phyloP scores from a whole-genome alignment of 1,284 basidiomycete genomes.

The Ceratobasidium sp. region DNA sequence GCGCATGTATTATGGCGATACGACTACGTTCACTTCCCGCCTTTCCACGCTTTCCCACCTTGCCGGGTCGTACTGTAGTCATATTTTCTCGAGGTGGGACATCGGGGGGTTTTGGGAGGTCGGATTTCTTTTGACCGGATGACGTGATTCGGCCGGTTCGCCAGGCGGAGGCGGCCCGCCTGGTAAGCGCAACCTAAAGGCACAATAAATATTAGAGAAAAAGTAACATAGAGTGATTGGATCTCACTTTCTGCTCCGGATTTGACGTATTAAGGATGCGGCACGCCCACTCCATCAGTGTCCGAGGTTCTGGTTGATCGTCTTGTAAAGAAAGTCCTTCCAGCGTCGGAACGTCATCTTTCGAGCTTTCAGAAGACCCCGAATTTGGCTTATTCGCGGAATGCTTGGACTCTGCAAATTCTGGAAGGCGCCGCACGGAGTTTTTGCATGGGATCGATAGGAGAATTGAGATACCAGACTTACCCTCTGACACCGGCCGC shows the following conservation, averaged over 20 bases:
- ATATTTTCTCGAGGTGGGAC: slow-evolving; percentile 71
- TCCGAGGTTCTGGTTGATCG: slow-evolving; percentile 59
- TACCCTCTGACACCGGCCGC: slow-evolving; percentile 84
- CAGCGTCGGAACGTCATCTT: background rate
- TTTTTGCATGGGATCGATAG: background rate
- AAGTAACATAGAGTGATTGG: background rate
- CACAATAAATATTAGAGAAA: background rate
- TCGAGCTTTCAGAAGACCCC: slow-evolving; percentile 46
- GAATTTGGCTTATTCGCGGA: background rate
- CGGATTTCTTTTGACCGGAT: slow-evolving; percentile 68
- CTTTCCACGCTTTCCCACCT: slow-evolving; percentile 67
- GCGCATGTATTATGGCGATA: slow-evolving; percentile 80
- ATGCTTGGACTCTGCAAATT: slow-evolving; percentile 63
- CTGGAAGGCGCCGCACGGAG: background rate
- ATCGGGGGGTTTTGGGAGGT: slow-evolving; percentile 69
- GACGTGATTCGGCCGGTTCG: slow-evolving; percentile 73
- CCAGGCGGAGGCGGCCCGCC: slow-evolving; percentile 74
- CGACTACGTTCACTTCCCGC: slow-evolving; percentile 69
- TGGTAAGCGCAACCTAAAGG: slow-evolving; percentile 70
- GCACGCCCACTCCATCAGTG: slow-evolving; percentile 79
- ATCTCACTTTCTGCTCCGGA: slow-evolving; percentile 70
- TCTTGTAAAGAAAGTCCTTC: slow-evolving; percentile 11
- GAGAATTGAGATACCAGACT: slow-evolving; percentile 39
- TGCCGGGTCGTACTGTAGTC: slow-evolving; percentile 71
- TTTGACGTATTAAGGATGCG: slow-evolving; percentile 77